Evolutionary conservation across 441 rosid species (phyloP).

Genomic region (Eugenia klotzschiana): DNA sequence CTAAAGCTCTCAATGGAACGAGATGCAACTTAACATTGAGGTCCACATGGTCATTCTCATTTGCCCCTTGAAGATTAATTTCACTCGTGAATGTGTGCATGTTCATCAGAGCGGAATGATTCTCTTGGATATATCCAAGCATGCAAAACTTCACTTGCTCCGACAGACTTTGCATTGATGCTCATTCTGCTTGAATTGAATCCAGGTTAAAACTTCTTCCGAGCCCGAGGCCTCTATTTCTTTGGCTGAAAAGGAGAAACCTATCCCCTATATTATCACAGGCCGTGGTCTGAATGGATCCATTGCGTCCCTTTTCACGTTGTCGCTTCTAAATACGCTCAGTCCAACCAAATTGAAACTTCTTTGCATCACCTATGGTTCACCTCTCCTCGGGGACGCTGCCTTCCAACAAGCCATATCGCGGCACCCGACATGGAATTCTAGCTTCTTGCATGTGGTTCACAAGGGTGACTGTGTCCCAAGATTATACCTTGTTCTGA

Average conservation of each 20-base stretch:
- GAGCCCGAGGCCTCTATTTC: background rate
- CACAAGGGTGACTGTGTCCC: no score
- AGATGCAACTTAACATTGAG: no score
- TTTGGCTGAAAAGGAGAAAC: no score
- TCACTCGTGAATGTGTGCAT: no score
- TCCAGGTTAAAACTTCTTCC: background rate
- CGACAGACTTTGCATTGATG: background rate
- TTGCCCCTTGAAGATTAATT: no score
- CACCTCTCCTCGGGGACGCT: slow-evolving; percentile 37
- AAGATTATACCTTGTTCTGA: no score
- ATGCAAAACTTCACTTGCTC: background rate
- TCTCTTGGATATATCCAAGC: no score
- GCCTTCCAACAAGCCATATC: slow-evolving; percentile 28
- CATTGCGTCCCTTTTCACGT: slow-evolving; percentile 51
- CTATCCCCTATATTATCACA: slow-evolving; percentile 25
- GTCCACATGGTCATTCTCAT: no score
- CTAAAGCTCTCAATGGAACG: no score
- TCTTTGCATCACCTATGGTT: slow-evolving; percentile 63
- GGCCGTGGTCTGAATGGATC: slow-evolving; percentile 54
- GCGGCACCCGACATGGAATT: slow-evolving; percentile 21
- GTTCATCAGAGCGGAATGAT: no score
- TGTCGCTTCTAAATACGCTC: slow-evolving; percentile 43
- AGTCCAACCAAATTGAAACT: slow-evolving; percentile 1
- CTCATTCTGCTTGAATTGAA: background rate
- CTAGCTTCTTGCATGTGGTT: slow-evolving; percentile 49